These are phyloP conservation scores for Aspergillus thermomutatus DNA, from an alignment of 2,329 filamentous ascomycete genomes.

Conservation along the genomic window DNA sequence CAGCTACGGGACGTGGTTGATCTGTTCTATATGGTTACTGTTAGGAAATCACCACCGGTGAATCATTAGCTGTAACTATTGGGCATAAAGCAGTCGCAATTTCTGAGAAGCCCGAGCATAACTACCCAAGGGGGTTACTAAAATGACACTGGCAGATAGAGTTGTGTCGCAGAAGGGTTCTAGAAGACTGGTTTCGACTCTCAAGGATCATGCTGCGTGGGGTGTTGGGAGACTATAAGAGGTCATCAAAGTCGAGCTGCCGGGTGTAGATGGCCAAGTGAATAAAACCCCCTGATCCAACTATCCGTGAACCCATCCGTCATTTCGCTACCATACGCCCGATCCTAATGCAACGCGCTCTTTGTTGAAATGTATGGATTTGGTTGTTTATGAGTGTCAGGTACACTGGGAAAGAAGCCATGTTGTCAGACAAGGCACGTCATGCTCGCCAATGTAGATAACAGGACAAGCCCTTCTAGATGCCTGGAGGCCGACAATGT, in stretches of 20 bases:
- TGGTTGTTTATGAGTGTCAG: constrained; percentile 33
- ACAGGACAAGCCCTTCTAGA: constrained; percentile 24
- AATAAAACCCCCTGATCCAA: not conserved
- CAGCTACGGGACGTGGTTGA: not conserved
- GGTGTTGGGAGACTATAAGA: not conserved
- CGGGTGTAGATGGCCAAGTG: not conserved
- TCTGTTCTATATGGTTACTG: not conserved
- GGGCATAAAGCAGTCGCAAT: not conserved
- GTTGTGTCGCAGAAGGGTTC: not conserved
- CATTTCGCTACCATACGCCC: not conserved
- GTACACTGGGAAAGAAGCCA: constrained; percentile 29
- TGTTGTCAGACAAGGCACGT: constrained; percentile 27
- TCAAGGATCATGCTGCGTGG: not conserved
- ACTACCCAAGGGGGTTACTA: not conserved
- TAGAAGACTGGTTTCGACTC: not conserved
- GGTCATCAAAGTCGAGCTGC: not conserved
- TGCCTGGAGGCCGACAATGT: constrained; percentile 24
- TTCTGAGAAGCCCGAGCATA: not conserved
- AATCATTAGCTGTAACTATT: not conserved
- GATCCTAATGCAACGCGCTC: not conserved
- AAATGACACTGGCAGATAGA: not conserved
- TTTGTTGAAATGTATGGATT: constrained; percentile 32
- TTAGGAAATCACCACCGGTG: not conserved
- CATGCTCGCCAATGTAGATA: constrained; percentile 20
- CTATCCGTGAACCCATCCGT: not conserved